Evolutionary conservation across 2,329 filamentous ascomycete genomes (phyloP).

Genomic region (Diaporthe eres): DNA sequence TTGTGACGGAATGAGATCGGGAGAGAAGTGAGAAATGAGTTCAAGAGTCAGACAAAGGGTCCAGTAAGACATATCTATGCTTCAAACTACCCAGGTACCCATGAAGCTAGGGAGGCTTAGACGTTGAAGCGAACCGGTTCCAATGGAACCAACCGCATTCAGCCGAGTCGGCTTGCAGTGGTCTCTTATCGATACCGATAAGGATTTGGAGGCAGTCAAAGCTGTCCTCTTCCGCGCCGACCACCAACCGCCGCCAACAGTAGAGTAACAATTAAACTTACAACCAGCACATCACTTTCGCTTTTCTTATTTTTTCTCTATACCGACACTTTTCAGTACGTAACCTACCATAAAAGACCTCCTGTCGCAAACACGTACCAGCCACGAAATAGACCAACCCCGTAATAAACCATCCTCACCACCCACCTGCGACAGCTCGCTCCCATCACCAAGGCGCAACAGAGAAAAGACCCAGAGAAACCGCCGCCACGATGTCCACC

Average conservation of each 20-base stretch:
- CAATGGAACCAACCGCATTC: background rate
- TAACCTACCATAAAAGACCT: background rate
- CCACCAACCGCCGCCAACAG: background rate
- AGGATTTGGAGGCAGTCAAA: slow-evolving; percentile 14
- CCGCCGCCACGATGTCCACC: slow-evolving; percentile 45
- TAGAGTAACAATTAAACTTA: background rate
- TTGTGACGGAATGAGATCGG: background rate
- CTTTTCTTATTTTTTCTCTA: background rate
- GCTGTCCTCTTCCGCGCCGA: slow-evolving; percentile 37
- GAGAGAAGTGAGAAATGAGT: slow-evolving; percentile 9
- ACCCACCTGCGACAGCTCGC: background rate
- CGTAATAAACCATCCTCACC: background rate
- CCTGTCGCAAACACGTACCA: background rate
- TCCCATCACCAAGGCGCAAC: background rate
- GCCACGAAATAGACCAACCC: background rate
- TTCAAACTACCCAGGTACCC: background rate
- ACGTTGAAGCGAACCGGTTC: background rate
- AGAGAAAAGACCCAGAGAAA: background rate
- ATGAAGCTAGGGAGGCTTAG: background rate
- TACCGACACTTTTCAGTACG: background rate
- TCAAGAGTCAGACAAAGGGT: slow-evolving; percentile 1
- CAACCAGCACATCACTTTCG: background rate
- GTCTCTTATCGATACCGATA: slow-evolving; percentile 36
- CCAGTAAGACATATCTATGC: background rate
- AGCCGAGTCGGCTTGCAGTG: background rate